A percentile compares a stretch with the other conserved stretches of the same genome.
Evolutionary conservation across 371 early-diverging fungal genomes (phyloP).

Genomic region (Mucor plumbeus): DNA sequence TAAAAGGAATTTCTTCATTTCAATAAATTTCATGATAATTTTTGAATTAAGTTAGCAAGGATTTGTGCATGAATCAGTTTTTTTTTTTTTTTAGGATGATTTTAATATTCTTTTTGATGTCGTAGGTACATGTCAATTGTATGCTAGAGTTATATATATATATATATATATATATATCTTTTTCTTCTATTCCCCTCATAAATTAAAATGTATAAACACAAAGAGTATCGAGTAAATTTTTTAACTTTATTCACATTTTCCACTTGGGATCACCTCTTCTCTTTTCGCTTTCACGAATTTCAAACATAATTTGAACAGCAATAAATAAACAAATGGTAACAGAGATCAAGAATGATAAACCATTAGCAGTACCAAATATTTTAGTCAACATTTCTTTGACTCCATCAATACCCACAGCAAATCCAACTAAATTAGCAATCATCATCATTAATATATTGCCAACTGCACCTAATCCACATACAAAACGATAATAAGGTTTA

Average conservation of each 20-base stretch:
- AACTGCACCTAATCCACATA: constrained; percentile 85
- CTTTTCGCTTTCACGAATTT: constrained; percentile 76
- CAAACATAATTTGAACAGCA: constrained; percentile 86
- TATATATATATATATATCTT: no score
- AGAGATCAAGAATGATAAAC: constrained; percentile 55
- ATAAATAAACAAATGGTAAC: constrained; percentile 66
- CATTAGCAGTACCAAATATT: constrained; percentile 52
- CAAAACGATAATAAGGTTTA: constrained; percentile 75
- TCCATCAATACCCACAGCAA: constrained; percentile 88
- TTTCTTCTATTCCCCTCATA: no score
- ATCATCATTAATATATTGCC: constrained; percentile 91
- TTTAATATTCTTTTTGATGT: no score
- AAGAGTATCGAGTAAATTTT: no score
- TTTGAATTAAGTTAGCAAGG: no score
- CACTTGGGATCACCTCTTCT: constrained; percentile 50
- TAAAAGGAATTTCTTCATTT: no score
- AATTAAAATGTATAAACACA: no score
- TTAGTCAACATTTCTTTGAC: constrained; percentile 65
- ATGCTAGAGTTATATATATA: no score
- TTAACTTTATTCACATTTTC: constrained; percentile 4
- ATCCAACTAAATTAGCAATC: constrained; percentile 94
- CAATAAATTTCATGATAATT: no score
- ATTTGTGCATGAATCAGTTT: no score
- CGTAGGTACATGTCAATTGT: no score
- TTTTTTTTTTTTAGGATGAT: no score